Conservation (phyloP, 2,329 filamentous ascomycete species). For the Penicillium sp. region DNA sequence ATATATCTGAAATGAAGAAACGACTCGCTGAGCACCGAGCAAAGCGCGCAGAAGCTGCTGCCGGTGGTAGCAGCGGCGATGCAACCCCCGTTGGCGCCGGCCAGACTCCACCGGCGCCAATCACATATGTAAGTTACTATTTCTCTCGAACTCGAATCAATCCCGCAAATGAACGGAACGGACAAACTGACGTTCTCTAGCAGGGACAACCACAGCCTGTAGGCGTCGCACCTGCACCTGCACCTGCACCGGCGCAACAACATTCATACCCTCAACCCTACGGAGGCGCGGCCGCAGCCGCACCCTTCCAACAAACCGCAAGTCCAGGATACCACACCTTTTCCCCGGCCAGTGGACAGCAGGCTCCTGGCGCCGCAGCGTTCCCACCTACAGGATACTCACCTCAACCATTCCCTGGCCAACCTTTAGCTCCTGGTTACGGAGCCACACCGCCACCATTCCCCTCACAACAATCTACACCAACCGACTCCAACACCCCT, state of each 20-base stretch:
- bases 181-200: background rate
- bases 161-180: too few relatives aligned
- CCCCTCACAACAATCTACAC: conserved; percentile 46
- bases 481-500: conserved; percentile 40
- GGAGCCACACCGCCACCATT: conserved; percentile 49
- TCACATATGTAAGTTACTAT: conserved; percentile 62
- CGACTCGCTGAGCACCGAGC: conserved; percentile 78
- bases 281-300: conserved; percentile 40
- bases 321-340: conserved; percentile 42
- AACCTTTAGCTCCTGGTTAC: conserved; percentile 39
- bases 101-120: conserved; percentile 54
- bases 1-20: conserved; percentile 76
- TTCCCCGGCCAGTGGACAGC: conserved; percentile 41
- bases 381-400: conserved; percentile 39
- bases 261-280: conserved; percentile 47
- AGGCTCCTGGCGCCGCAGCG: conserved; percentile 36
- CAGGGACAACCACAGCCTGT: conserved; percentile 37
- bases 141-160: too few relatives aligned
- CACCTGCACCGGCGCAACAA: conserved; percentile 37
- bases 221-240: conserved; percentile 25
- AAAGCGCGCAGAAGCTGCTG: conserved; percentile 64
- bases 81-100: conserved; percentile 58
- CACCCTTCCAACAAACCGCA: conserved; percentile 48
- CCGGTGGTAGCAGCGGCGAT: conserved; percentile 61
- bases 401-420: conserved; percentile 36